These are phyloP conservation scores for Yarrowia sp. DNA, from an alignment of 805 yeast genomes.

Conservation along the genomic window DNA sequence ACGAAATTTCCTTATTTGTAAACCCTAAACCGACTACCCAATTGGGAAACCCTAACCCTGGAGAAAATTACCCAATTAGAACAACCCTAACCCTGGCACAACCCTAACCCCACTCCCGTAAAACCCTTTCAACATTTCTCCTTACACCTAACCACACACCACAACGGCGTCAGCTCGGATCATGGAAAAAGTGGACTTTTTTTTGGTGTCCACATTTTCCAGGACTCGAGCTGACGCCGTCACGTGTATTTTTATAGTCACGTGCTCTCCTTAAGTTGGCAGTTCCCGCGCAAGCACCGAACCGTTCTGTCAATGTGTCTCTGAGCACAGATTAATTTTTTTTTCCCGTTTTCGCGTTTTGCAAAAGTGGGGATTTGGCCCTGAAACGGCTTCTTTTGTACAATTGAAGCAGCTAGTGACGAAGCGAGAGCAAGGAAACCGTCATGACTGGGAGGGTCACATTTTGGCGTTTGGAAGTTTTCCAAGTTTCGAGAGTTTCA, in stretches of 20 bases:
- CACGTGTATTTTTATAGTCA: not conserved
- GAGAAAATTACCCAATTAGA: not conserved
- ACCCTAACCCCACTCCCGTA: not conserved
- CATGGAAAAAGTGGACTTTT: not conserved
- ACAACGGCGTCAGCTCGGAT: not conserved
- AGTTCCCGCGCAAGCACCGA: conserved; percentile 14
- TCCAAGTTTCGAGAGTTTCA: no score
- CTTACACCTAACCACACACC: no score
- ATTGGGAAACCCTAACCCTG: not conserved
- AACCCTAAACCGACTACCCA: not conserved
- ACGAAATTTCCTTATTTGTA: no score
- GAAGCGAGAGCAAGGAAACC: not conserved
- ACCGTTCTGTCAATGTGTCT: conserved; percentile 32
- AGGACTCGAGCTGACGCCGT: not conserved
- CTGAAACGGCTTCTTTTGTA: not conserved
- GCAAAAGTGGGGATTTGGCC: not conserved
- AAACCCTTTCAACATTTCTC: no score
- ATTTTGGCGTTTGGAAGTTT: not conserved
- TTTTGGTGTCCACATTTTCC: not conserved
- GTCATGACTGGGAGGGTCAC: conserved; percentile 3
- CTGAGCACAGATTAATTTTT: conserved; percentile 30
- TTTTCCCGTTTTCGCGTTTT: not conserved
- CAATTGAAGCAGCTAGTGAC: not conserved
- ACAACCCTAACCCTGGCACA: not conserved
- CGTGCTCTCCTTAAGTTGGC: conserved; percentile 29